Conservation (phyloP, 1,284 basidiomycete species). For the Irpex sp. region DNA sequence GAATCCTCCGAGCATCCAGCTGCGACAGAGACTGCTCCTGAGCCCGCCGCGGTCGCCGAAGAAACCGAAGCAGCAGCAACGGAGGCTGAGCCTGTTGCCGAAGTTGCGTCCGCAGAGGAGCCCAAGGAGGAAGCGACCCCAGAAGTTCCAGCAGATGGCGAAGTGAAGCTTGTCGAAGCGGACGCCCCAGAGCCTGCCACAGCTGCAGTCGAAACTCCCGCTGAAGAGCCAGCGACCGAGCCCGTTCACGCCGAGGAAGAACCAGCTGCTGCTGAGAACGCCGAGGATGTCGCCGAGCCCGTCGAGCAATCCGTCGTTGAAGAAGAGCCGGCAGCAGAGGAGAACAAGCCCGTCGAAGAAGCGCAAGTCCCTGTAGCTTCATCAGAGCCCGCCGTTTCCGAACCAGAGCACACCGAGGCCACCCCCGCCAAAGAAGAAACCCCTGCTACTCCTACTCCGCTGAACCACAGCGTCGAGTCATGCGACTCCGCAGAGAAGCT, state of each 20-base stretch:
- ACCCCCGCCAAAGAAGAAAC: not conserved
- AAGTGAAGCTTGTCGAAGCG: not conserved
- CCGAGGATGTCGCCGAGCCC: not conserved
- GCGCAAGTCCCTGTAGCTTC: not conserved
- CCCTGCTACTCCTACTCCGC: not conserved
- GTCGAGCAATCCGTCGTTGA: not conserved
- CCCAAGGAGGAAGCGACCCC: not conserved
- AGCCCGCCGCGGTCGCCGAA: not conserved
- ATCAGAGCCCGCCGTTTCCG: not conserved
- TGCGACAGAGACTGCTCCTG: not conserved
- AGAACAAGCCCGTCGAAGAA: not conserved
- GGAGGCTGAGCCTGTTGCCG: constrained; percentile 8
- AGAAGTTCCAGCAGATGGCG: not conserved
- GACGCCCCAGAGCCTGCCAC: constrained; percentile 3
- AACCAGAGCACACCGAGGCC: not conserved
- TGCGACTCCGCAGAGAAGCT: not conserved
- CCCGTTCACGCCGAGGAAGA: not conserved
- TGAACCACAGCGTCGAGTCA: not conserved
- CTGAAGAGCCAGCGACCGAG: not conserved
- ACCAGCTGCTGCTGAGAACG: not conserved
- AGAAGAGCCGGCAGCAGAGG: constrained; percentile 3
- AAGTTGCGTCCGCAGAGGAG: not conserved
- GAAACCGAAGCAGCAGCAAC: constrained; percentile 1
- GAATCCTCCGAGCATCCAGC: not conserved
- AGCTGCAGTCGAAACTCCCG: not conserved